Conservation (phyloP, 768 basidiomycete species). For the Tremella fuciformis region DNA sequence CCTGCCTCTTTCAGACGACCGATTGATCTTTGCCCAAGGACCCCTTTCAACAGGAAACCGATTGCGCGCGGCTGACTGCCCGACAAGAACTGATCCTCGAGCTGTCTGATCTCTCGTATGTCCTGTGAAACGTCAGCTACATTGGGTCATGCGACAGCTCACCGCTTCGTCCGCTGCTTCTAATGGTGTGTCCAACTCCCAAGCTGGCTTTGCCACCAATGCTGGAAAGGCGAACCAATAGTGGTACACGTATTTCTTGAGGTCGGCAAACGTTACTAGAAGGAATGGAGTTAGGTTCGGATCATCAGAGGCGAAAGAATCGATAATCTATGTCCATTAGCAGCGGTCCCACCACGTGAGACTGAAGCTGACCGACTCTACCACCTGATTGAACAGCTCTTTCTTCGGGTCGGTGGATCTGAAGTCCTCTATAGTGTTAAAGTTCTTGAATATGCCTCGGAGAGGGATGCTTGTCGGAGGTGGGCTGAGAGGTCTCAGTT, state of each 20-base stretch:
- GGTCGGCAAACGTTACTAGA: conserved; percentile 88
- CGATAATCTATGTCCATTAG: conserved; percentile 28
- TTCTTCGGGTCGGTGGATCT: conserved; percentile 77
- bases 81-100: conserved; percentile 8
- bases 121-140: conserved; percentile 18
- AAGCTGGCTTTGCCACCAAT: conserved; percentile 80
- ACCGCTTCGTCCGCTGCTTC: conserved; percentile 54
- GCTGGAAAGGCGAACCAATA: conserved; percentile 99
- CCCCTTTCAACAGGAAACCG: conserved; percentile 25
- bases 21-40: conserved; percentile 12
- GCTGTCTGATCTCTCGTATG: conserved; percentile 20
- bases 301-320: conserved; percentile 45
- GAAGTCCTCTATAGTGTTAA: conserved; percentile 96
- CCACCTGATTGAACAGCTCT: conserved; percentile 71
- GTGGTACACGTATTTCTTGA: conserved; percentile 96
- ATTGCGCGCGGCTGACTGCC: not conserved
- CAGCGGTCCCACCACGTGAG: not conserved
- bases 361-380: conserved; percentile 61
- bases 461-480: conserved; percentile 48
- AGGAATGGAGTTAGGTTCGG: conserved; percentile 72
- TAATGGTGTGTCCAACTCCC: conserved; percentile 66
- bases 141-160: conserved; percentile 34
- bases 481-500: conserved; percentile 14
- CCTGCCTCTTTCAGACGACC: conserved; percentile 19
- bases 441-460: conserved; percentile 79